These are phyloP conservation scores for Solanum chilense DNA, from an alignment of 257 asterid species.

Conservation along the genomic window DNA sequence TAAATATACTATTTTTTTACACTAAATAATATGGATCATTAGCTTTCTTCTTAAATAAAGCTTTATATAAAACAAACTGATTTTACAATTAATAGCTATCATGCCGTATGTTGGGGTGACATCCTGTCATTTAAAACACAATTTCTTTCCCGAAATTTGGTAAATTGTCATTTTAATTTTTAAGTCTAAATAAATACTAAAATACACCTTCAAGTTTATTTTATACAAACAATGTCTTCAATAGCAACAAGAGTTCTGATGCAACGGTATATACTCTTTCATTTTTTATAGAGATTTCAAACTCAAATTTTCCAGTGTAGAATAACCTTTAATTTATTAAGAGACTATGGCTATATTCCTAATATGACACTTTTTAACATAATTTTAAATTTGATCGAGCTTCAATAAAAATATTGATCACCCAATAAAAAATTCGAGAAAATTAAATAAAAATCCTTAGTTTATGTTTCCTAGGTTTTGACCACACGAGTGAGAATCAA, in stretches of 20 bases:
- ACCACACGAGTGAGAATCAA: slow-evolving; percentile 28
- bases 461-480: slow-evolving; percentile 23
- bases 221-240: background rate
- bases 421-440: accelerated
- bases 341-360: background rate
- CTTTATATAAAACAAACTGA: background rate
- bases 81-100: background rate
- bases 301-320: accelerated
- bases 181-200: background rate
- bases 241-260: background rate
- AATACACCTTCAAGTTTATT: background rate
- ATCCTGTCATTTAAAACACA: slow-evolving; percentile 13
- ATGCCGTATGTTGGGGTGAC: slow-evolving; percentile 27
- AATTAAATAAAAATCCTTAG: background rate
- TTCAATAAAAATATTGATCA: background rate
- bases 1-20: background rate
- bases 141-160: background rate
- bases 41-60: slow-evolving; percentile 1
- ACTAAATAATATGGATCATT: background rate
- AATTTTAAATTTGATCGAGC: accelerated
- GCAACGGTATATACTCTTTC: accelerated
- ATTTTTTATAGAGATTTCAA: background rate
- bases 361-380: accelerated
- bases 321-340: background rate
- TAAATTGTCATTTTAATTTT: background rate